Base-by-base conservation (phyloP, 495 filamentous ascomycete species). In the Aspergillus campestris region DNA sequence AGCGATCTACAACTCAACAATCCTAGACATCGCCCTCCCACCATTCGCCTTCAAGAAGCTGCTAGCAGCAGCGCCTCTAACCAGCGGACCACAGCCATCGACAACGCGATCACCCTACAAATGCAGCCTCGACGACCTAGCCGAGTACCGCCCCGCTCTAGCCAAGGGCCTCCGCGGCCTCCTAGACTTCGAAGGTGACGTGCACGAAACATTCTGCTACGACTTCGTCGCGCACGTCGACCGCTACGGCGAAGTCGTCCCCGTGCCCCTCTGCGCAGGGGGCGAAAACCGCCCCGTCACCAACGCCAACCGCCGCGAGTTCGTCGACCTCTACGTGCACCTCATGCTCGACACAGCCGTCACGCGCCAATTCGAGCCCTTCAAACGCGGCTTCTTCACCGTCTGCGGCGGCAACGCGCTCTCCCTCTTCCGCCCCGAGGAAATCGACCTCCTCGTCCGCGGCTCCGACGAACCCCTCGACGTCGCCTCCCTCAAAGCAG, bases 1-100 rank as follows among this genome's bases (percentile, higher is more conserved):
- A 18, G 90, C 90, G 13, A 95, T 97, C 53, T 95, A 97, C 70
- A 95, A 97, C 64, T 94, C 88, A 1, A 97, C 88, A 2, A 95
- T 97, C 53, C 73, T 97, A 6, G 90, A 97, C 56, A 77, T 97
- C 38, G 84, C 87, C 7, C 71, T 97, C 11, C 90, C 90, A 5
- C 89, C 91, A n/a, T 95, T 95, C 59, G 83, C 83, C 1, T 97
- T 95, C 60, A 81, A 87, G 50, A 95, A 95, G 63, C 69, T 95
- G 27, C 71, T 95, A 36, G 82, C 84, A 12, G 75, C 84, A 12
- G 83, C 81, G 6, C 83, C 86, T 6, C 63, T 67, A 11, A 68
- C 74, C 7, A 68, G 62, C 27, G 69, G 66, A 8, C 66, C 77
- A 10, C 70, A 72, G 42, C 62, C 72, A 12, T 73, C 73, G 18